Conservation (phyloP, 306 rosid genomes). For the Pyrus pyrifolia region DNA sequence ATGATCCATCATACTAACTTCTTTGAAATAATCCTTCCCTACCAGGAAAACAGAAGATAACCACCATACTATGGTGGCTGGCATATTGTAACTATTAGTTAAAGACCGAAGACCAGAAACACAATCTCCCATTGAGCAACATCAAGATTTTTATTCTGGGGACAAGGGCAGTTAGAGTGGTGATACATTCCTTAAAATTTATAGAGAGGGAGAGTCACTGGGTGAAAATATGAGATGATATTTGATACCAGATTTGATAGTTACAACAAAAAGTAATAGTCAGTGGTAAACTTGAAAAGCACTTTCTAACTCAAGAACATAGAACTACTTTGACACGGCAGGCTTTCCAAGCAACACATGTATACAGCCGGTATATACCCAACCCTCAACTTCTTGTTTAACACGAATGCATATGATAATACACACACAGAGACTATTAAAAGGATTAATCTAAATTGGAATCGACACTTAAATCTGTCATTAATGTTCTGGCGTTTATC, state of each 20-base stretch:
- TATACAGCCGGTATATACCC: no score
- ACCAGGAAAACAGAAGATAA: not conserved
- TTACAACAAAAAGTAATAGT: not conserved
- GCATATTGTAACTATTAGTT: no score
- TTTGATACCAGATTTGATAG: not conserved
- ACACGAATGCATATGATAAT: not conserved
- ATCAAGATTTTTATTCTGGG: not conserved
- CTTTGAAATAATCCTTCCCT: not conserved
- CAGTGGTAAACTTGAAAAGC: not conserved
- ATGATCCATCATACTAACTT: not conserved
- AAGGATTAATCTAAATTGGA: no score
- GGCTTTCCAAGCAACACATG: not conserved
- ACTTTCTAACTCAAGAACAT: not conserved
- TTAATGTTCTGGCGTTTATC: no score
- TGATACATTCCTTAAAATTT: not conserved
- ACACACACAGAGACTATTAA: no score
- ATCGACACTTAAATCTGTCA: no score
- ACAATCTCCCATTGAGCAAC: not conserved
- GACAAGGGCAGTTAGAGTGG: not conserved
- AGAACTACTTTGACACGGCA: not conserved
- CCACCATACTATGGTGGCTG: not conserved
- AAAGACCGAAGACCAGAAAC: not conserved
- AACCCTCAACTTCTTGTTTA: not conserved
- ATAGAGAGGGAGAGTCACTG: not conserved
- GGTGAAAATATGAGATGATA: not conserved